phyloP scores from a whole-genome alignment of 1,139 yeast genomes.

The Hemisphaericaspora subhashii region DNA sequence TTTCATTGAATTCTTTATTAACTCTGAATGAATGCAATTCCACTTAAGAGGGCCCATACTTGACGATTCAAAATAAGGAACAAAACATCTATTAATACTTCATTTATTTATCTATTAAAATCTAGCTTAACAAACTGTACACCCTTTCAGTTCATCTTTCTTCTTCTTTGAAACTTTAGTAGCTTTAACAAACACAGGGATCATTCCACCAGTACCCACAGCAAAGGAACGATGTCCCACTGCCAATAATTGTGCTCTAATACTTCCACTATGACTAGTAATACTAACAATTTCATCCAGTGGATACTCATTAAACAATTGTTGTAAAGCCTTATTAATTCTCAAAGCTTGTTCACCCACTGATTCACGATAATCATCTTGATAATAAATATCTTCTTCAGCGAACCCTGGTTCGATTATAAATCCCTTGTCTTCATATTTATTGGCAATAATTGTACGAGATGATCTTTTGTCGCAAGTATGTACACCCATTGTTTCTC shows the following conservation, averaged over 20 bases:
- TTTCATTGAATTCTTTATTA: no score
- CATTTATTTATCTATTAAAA: neutral
- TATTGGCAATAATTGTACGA: conserved; percentile 28
- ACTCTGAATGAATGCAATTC: no score
- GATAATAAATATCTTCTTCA: conserved; percentile 41
- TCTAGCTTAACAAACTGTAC: neutral
- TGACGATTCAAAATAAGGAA: neutral
- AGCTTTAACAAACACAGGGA: conserved; percentile 44
- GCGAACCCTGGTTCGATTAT: conserved; percentile 38
- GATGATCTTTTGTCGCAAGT: conserved; percentile 46
- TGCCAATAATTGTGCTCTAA: conserved; percentile 40
- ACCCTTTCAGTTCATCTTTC: neutral
- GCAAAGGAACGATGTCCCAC: conserved; percentile 43
- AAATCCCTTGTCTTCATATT: conserved; percentile 33
- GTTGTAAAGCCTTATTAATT: conserved; percentile 36
- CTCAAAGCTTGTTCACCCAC: conserved; percentile 43
- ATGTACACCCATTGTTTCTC: conserved; percentile 48
- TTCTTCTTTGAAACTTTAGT: conserved; percentile 12
- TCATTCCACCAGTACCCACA: conserved; percentile 47
- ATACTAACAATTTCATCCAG: conserved; percentile 27
- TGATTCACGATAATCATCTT: conserved; percentile 40
- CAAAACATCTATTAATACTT: neutral
- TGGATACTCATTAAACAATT: conserved; percentile 26
- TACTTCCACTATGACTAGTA: conserved; percentile 43
- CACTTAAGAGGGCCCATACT: no score